Base-by-base conservation (phyloP, 805 yeast genomes). In the Cyberlindnera xylosilytica region DNA sequence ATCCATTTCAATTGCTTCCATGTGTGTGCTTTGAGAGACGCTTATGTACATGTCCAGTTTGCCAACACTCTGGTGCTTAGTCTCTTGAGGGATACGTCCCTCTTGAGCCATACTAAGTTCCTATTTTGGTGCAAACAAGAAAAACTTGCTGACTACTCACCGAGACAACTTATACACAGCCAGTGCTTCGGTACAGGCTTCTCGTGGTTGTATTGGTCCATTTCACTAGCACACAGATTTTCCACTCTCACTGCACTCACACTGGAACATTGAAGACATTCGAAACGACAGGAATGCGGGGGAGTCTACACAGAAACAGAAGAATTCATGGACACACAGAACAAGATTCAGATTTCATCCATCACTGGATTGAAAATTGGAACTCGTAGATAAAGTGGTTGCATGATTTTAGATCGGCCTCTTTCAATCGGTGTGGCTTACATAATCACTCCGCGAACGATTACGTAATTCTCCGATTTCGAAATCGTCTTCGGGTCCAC, bases 91-190 rank as follows among this genome's bases (percentile, higher is more conserved):
- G 43, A 16, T 26, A 32, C 27, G 29, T 34, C 15, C 29, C 16
- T 22, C 33, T 49, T 36, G 51, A 52, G 50, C 81, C 63, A 68
- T 83, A 79, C 74, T 74, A 74, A 77, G 81, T 76, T 81, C 90
- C 95, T 83, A 85, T 86, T 86, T 82, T 79, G 79, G 83, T 70
- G 89, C 89, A 83, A 87, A 83, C 95, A 69, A 87, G 88, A 84
- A 64, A 50, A 52, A 73, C 30, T 24, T 66, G 83, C 77, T 72
- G 63, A 63, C 69, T 84, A 83, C 91, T 84, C 91, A 84, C 83
- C 90, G 63, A 72, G 69, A 60, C 72, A 65, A 36, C 51, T 62
- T 54, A 38, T 36, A 36, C 11, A 41, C 34, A 45, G 41, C 42
- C 38, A 17, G 36, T 46, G 36, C 53, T 47, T 51, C 55, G 55